Conservation (phyloP, 2,329 filamentous ascomycete species). For the Aspergillus sojae region DNA sequence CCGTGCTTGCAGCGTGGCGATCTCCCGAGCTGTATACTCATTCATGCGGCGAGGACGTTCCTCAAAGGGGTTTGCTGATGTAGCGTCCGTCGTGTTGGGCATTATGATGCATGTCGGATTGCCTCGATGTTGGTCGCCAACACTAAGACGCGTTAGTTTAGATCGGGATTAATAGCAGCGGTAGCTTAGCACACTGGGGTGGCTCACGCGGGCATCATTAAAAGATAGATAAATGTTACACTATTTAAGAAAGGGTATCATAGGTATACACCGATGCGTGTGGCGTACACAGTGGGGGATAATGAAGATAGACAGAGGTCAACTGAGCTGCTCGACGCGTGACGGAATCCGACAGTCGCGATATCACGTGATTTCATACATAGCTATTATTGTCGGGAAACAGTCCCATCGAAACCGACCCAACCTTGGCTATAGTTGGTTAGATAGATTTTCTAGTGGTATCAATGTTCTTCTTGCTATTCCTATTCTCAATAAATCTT, state of each 20-base stretch:
- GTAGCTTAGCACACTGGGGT: not conserved
- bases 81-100: conserved; percentile 33
- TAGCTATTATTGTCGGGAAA: not conserved
- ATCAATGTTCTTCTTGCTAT: not conserved
- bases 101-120: conserved; percentile 46
- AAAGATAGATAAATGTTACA: not conserved
- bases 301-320: conserved; percentile 18
- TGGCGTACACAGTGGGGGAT: conserved; percentile 15
- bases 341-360: conserved; percentile 30
- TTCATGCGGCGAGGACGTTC: conserved; percentile 69
- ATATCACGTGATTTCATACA: conserved; percentile 34
- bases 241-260: not conserved
- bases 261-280: not conserved
- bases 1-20: conserved; percentile 81
- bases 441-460: not conserved
- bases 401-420: not conserved
- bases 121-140: conserved; percentile 68
- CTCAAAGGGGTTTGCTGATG: conserved; percentile 75
- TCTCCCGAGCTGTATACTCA: conserved; percentile 85
- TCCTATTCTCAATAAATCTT: not conserved
- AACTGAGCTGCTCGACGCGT: conserved; percentile 20
- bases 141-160: conserved; percentile 49
- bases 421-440: not conserved
- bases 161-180: conserved; percentile 8
- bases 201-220: conserved; percentile 52